These are phyloP conservation scores for Mycena olivaceomarginata DNA, from an alignment of 768 basidiomycete species.

Conservation along the genomic window DNA sequence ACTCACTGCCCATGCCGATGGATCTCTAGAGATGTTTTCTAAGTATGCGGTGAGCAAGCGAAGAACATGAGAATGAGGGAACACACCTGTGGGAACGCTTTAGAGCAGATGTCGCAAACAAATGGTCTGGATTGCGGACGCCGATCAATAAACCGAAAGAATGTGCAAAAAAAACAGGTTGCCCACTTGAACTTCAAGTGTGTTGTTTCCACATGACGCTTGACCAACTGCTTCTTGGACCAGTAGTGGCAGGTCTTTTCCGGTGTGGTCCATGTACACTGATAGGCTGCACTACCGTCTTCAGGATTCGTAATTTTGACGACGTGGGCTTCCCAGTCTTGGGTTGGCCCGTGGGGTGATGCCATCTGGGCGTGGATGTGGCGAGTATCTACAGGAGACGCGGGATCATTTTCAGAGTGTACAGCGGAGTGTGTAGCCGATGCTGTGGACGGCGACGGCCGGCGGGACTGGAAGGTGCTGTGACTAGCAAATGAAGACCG, in stretches of 20 bases:
- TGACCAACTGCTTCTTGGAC: conserved; percentile 79
- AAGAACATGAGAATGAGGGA: conserved; percentile 15
- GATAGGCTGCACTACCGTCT: conserved; percentile 45
- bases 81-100: conserved; percentile 68
- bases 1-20: conserved; percentile 73
- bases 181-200: conserved; percentile 78
- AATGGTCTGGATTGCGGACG: conserved; percentile 63
- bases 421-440: conserved; percentile 9
- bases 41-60: conserved; percentile 11
- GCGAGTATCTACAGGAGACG: not conserved
- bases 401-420: conserved; percentile 9
- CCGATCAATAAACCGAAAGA: not conserved
- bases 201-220: conserved; percentile 79
- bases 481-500: conserved; percentile 17
- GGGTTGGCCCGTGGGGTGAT: conserved; percentile 4
- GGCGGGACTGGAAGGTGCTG: conserved; percentile 3
- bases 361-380: not conserved
- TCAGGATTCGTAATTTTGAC: conserved; percentile 39
- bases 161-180: not conserved
- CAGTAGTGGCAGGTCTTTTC: conserved; percentile 40
- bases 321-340: conserved; percentile 49
- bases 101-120: conserved; percentile 70
- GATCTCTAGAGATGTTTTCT: conserved; percentile 76
- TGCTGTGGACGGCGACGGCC: conserved; percentile 28
- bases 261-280: conserved; percentile 55